These are phyloP conservation scores for Hamamelis virginiana DNA, from an alignment of 164 flowering plant genomes.

Conservation along the genomic window DNA sequence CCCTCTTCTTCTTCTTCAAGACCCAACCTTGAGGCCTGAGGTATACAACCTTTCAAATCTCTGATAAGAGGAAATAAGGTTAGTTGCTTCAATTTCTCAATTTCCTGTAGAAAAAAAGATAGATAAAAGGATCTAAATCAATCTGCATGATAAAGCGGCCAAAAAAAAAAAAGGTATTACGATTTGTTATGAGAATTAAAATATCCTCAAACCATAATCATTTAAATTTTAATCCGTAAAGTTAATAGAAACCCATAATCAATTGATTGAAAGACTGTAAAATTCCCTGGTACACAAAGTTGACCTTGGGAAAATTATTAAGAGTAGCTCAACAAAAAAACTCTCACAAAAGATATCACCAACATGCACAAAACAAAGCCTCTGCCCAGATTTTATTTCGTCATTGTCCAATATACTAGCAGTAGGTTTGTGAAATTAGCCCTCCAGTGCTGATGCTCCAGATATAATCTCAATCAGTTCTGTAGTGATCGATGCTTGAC, in stretches of 20 bases:
- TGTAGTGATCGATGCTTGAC: slow-evolving; percentile 96
- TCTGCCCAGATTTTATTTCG: slow-evolving; percentile 31
- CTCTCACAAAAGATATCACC: slow-evolving; percentile 2
- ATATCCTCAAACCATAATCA: not conserved
- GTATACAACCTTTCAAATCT: no score
- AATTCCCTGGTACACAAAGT: slow-evolving; percentile 10
- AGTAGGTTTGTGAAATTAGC: slow-evolving; percentile 29
- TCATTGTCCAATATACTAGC: slow-evolving; percentile 23
- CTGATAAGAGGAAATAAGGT: no score
- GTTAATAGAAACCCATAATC: not conserved
- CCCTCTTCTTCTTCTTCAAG: no score
- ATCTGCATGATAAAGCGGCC: not conserved
- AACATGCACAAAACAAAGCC: slow-evolving; percentile 11
- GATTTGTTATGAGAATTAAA: not conserved
- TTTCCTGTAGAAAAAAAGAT: not conserved
- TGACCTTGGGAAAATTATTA: slow-evolving; percentile 23
- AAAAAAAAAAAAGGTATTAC: not conserved
- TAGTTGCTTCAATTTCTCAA: no score
- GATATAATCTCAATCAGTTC: slow-evolving; percentile 93
- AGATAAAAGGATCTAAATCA: not conserved
- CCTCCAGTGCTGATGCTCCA: slow-evolving; percentile 88
- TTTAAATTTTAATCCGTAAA: no score
- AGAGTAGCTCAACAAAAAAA: slow-evolving; percentile 9
- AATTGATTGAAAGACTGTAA: not conserved
- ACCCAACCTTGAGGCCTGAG: no score